Evolutionary conservation across 305 asterid genomes (phyloP), one percentile per base, ranked within the genome.

Genomic region (Petunia hybrid): DNA sequence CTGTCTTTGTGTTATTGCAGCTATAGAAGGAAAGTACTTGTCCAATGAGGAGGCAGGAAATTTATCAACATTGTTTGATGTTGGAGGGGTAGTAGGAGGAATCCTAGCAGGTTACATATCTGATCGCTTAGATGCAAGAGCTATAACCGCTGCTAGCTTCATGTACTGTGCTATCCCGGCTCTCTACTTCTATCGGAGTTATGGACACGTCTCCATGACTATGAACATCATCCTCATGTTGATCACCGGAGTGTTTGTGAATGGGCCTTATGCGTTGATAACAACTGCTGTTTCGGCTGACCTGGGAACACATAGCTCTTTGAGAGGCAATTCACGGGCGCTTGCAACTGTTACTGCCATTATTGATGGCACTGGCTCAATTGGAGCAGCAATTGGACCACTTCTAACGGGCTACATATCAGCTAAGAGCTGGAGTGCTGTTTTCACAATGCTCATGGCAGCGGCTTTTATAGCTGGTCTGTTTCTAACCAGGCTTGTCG

Each of bases 221-320:
- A 13, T 88, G 55, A 94, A 96, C 83, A 81, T 94, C 80, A 22
- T 87, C 75, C 92, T 94, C 67, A 93, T 96, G 99, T 81, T 94
- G 81, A 81, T 94, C 74, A 89, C 98, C 0, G 99, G 98, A 13
- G 75, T 93, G 83, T 92, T 96, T 12, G 99, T 96, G 81, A 96
- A 96, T n/a, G 98, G 94, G 6, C 98, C 99, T 6, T 96, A 96
- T n/a, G 99, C 99, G 5, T 97, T 96, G 31, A 96, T 96, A 67
- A 94, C 99, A 7, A 96, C 99, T 0, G 98, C 99, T 1, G 99
- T 95, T 22, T 95, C 99, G 36, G 91, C 99, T n/a, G 99, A 95
- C 85, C 87, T 95, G 78, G 99, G 99, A 80, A 94, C 98, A 61
- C 99, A 96, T 81, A 89, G 94, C 84, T 92, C 97, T 16, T 76